A percentile compares a stretch with the other conserved stretches of the same genome.
Evolutionary conservation across 768 basidiomycete species (phyloP).

Genomic region (Tulasnella sp.): DNA sequence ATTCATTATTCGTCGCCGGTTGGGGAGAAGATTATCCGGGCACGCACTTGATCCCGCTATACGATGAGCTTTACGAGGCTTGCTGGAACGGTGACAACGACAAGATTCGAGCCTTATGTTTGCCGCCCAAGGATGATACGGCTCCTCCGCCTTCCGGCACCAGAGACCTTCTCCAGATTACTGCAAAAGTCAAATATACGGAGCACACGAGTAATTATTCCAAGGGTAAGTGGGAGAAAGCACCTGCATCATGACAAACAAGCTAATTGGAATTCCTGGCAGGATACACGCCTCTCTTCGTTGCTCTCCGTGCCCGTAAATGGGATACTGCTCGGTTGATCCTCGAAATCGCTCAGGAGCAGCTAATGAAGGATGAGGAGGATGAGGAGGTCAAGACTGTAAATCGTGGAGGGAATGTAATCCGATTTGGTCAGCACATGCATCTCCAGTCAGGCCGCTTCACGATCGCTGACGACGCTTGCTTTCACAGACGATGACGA

Average conservation of each 20-base stretch:
- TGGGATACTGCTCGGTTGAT: constrained; percentile 54
- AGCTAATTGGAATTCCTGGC: not conserved
- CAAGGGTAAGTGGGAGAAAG: not conserved
- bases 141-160: not conserved
- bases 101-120: constrained; percentile 45
- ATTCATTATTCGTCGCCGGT: not conserved
- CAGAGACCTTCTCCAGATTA: not conserved
- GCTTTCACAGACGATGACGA: not conserved
- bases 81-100: constrained; percentile 46
- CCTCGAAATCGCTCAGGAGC: constrained; percentile 49
- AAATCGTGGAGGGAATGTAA: not conserved
- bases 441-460: not conserved
- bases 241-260: not conserved
- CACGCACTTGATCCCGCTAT: constrained; percentile 32
- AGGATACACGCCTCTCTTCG: constrained; percentile 39
- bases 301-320: constrained; percentile 42
- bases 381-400: constrained; percentile 19
- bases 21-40: constrained; percentile 24
- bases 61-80: constrained; percentile 52
- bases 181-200: not conserved
- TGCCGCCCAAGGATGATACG: constrained; percentile 35
- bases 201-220: constrained; percentile 24
- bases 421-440: not conserved
- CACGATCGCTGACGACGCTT: not conserved
- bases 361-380: constrained; percentile 36